Evolutionary conservation across 2,329 filamentous ascomycete genomes (phyloP).

Genomic region (Ophiostoma perfectum): DNA sequence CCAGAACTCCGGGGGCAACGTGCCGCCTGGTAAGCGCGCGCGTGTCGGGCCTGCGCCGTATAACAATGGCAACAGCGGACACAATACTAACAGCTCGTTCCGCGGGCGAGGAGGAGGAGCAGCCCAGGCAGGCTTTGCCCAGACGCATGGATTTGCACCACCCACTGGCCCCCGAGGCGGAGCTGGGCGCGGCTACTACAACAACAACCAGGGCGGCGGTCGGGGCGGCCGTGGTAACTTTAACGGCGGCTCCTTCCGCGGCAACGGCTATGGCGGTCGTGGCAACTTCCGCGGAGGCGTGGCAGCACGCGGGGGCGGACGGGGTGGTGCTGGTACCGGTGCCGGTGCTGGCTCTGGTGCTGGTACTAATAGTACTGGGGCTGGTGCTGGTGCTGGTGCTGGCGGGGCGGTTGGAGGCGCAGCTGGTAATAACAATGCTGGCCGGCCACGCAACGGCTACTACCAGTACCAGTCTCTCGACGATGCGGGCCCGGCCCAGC

Average conservation of each 20-base stretch:
- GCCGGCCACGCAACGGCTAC: conserved; percentile 14
- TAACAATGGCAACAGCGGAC: background rate
- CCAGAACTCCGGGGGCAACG: background rate
- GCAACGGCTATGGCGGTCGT: background rate
- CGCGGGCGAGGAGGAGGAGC: conserved; percentile 4
- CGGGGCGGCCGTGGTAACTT: conserved; percentile 15
- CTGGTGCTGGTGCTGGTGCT: background rate
- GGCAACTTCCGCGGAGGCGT: background rate
- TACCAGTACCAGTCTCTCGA: conserved; percentile 26
- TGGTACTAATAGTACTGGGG: background rate
- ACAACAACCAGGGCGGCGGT: conserved; percentile 18
- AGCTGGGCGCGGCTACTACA: conserved; percentile 20
- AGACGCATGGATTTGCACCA: conserved; percentile 17
- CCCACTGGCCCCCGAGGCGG: conserved; percentile 13
- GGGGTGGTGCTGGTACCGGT: background rate
- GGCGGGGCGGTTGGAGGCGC: background rate
- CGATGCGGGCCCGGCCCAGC: conserved; percentile 19
- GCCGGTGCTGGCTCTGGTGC: background rate
- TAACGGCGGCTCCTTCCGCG: conserved; percentile 3
- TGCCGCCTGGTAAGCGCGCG: background rate
- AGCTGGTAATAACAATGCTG: background rate
- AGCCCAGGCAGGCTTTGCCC: conserved; percentile 8
- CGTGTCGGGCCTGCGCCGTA: background rate
- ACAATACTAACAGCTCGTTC: background rate
- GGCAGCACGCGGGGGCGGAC: background rate